A percentile compares a stretch with the other conserved stretches of the same genome.
These are phyloP conservation scores for Talaromyces funiculosus DNA, from an alignment of 2,329 filamentous ascomycete genomes.

Conservation along the genomic window DNA sequence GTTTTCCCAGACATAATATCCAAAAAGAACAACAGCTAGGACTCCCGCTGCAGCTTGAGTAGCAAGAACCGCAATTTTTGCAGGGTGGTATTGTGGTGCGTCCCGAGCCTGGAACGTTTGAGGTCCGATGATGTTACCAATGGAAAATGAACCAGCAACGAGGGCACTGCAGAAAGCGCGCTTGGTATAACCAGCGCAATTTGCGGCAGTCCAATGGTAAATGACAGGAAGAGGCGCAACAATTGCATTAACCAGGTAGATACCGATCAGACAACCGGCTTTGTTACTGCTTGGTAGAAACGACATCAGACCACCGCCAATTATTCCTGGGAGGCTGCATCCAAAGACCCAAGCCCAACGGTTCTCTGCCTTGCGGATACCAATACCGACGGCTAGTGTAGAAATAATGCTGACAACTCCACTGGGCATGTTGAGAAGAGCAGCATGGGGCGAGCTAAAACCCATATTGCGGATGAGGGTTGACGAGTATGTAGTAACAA, in stretches of 20 bases:
- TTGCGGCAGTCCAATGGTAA: slow-evolving; percentile 45
- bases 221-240: slow-evolving; percentile 42
- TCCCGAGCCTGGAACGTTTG: slow-evolving; percentile 42
- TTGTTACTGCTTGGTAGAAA: slow-evolving; percentile 36
- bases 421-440: slow-evolving; percentile 41
- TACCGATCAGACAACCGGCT: slow-evolving; percentile 39
- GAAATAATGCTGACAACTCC: slow-evolving; percentile 40
- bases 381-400: slow-evolving; percentile 36
- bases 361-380: slow-evolving; percentile 35
- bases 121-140: slow-evolving; percentile 44
- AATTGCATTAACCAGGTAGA: slow-evolving; percentile 43
- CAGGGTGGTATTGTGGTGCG: slow-evolving; percentile 39
- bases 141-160: slow-evolving; percentile 40
- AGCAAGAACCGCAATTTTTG: slow-evolving; percentile 38
- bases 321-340: slow-evolving; percentile 44
- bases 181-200: slow-evolving; percentile 48
- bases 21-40: slow-evolving; percentile 24
- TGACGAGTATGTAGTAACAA: slow-evolving; percentile 41
- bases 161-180: slow-evolving; percentile 45
- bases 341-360: slow-evolving; percentile 40
- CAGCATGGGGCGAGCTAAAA: slow-evolving; percentile 39
- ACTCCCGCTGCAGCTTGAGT: slow-evolving; percentile 29
- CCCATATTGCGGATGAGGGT: slow-evolving; percentile 40
- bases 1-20: slow-evolving; percentile 30
- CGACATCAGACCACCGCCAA: slow-evolving; percentile 38